Evolutionary conservation across 108 stramenopile species (phyloP).

Genomic region (Nannochloropsis gaditana): DNA sequence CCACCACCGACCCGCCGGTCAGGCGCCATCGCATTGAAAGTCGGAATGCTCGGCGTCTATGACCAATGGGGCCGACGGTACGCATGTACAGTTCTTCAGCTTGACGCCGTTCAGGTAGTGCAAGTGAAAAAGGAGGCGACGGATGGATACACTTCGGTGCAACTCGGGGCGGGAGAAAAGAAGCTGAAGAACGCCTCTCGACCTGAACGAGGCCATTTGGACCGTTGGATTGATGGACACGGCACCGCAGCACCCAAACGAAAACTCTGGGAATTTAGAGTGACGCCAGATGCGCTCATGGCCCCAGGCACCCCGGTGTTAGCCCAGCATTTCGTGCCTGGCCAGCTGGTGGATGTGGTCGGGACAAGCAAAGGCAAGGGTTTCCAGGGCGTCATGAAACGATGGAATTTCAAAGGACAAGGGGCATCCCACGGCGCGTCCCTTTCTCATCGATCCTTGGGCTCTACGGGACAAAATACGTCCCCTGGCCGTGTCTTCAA

Average conservation of each 20-base stretch:
- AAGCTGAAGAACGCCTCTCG: constrained; percentile 79
- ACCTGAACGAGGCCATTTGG: constrained; percentile 34
- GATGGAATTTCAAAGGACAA: constrained; percentile 86
- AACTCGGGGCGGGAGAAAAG: constrained; percentile 85
- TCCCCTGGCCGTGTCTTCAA: constrained; percentile 90
- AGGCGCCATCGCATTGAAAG: constrained; percentile 86
- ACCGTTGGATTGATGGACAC: neutral
- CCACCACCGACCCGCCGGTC: constrained; percentile 22
- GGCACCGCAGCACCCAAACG: constrained; percentile 44
- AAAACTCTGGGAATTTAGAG: constrained; percentile 57
- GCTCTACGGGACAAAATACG: constrained; percentile 39
- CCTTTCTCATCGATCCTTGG: constrained; percentile 76
- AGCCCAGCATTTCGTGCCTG: constrained; percentile 93
- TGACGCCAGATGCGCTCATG: constrained; percentile 63
- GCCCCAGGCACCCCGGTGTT: constrained; percentile 69
- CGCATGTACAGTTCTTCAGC: constrained; percentile 80
- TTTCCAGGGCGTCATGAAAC: constrained; percentile 94
- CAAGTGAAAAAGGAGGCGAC: constrained; percentile 61
- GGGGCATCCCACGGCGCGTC: constrained; percentile 89
- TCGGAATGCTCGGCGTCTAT: constrained; percentile 94
- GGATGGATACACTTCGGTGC: constrained; percentile 79
- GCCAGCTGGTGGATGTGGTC: constrained; percentile 87
- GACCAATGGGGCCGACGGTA: constrained; percentile 91
- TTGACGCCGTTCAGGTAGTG: constrained; percentile 82
- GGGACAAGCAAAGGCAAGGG: constrained; percentile 94